Percentiles rank a stretch among this genome's conserved stretches.
phyloP scores from a whole-genome alignment of 176 grass and related monocot species.

The Oropetium thomaeum region DNA sequence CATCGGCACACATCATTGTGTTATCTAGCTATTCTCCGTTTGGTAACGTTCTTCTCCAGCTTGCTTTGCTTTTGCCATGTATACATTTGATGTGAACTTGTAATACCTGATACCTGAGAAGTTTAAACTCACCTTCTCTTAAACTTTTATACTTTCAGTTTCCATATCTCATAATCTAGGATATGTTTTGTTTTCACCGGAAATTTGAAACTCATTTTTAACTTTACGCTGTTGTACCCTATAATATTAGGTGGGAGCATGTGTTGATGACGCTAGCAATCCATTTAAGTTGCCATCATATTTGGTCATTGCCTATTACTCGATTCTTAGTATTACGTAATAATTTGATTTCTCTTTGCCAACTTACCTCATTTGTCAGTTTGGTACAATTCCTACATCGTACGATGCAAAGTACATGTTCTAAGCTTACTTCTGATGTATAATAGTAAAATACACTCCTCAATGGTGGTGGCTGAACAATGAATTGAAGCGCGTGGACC shows the following conservation, averaged over 20 bases:
- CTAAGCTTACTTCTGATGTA: constrained; percentile 25
- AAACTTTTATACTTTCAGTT: background rate
- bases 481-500: constrained; percentile 72
- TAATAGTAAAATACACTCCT: constrained; percentile 89
- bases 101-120: background rate
- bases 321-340: constrained; percentile 8
- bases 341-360: background rate
- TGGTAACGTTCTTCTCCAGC: constrained; percentile 49
- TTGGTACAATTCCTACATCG: background rate
- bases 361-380: background rate
- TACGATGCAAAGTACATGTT: constrained; percentile 1
- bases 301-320: background rate
- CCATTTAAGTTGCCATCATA: background rate
- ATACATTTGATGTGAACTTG: background rate
- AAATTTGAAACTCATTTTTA: constrained; percentile 15
- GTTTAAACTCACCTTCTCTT: background rate
- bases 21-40: constrained; percentile 99
- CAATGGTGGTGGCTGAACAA: constrained; percentile 77
- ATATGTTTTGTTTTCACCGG: background rate
- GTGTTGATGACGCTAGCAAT: background rate
- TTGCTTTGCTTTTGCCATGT: constrained; percentile 9
- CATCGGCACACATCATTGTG: constrained; percentile 92
- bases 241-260: background rate
- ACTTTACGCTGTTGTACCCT: background rate
- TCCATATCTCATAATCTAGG: background rate